Percentiles rank a stretch among this genome's conserved stretches.
Evolutionary conservation across 495 filamentous ascomycete genomes (phyloP).

Genomic region (Lineolata rhizophorae): DNA sequence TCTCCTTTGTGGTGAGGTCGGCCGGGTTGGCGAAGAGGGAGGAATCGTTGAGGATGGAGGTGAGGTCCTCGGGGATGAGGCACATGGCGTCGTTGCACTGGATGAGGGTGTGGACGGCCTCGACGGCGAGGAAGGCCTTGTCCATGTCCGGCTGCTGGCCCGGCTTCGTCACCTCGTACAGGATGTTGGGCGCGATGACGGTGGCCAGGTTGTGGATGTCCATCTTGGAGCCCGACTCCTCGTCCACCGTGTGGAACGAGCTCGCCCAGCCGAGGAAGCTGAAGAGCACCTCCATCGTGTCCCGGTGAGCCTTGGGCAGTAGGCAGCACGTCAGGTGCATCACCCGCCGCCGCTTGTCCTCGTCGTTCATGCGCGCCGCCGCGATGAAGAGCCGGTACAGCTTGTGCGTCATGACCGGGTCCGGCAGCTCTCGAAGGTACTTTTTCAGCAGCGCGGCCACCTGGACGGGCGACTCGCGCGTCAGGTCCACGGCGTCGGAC

Average conservation of each 20-base stretch:
- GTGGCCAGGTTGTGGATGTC: slow-evolving; percentile 95
- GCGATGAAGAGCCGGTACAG: slow-evolving; percentile 78
- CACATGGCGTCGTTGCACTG: slow-evolving; percentile 90
- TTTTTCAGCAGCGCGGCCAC: slow-evolving; percentile 89
- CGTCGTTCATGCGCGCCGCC: slow-evolving; percentile 69
- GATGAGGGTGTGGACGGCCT: slow-evolving; percentile 75
- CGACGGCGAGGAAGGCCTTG: slow-evolving; percentile 76
- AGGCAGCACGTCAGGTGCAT: slow-evolving; percentile 87
- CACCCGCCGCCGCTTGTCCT: slow-evolving; percentile 60
- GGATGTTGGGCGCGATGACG: slow-evolving; percentile 92
- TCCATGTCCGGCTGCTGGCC: slow-evolving; percentile 44
- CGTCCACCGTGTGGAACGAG: slow-evolving; percentile 91
- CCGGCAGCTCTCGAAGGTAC: slow-evolving; percentile 84
- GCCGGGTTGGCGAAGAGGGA: slow-evolving; percentile 55
- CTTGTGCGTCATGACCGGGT: slow-evolving; percentile 88
- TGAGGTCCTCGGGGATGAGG: slow-evolving; percentile 81
- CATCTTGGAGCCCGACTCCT: slow-evolving; percentile 91
- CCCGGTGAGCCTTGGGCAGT: slow-evolving; percentile 76
- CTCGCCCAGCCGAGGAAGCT: slow-evolving; percentile 95
- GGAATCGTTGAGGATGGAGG: slow-evolving; percentile 64
- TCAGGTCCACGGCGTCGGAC: slow-evolving; percentile 59
- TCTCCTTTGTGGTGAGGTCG: slow-evolving; percentile 92
- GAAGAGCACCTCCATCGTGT: slow-evolving; percentile 87
- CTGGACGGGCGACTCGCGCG: slow-evolving; percentile 70
- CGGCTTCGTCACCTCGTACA: slow-evolving; percentile 40